Evolutionary conservation across 2,329 filamentous ascomycete species (phyloP), one percentile per base, ranked within the genome.

Genomic region (Cytospora paraplurivora): DNA sequence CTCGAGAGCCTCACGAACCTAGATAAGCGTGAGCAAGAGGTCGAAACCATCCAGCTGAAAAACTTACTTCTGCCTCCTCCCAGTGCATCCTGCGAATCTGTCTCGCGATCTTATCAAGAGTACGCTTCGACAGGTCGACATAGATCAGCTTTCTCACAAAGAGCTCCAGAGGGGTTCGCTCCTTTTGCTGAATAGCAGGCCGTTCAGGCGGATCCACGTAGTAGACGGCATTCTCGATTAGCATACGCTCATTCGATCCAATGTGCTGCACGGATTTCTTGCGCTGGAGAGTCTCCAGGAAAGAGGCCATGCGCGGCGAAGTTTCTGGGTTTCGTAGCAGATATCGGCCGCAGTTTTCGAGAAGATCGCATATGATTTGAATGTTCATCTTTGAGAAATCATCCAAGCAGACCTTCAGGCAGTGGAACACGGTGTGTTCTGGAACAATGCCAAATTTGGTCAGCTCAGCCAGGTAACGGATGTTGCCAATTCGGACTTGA

Each of bases 371-470:
- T 67, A 99, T 94, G 70, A 99, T 97, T 75, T 99, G 96, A 67
- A 99, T 97, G 72, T 99, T 99, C 91, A 97, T 97, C 66, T 94
- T 87, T 2, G 95, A 97, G 73, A 99, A 99, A 72, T 99, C 95
- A 71, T 99, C 95, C 34, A 99, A 79, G 69, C 94, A 96, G 74
- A 99, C 94, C 76, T 97, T 99, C 70, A 99, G 86, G 73, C 95
- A 99, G 73, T 99, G 95, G 73, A 99, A 99, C 60, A 99, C 96
- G 68, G 99, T 94, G 76, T 99, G 95, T 75, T 99, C 95, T 0
- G 96, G 95, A 10, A 99, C 95, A 37, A 97, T 92, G 37, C 95
- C 94, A 72, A 99, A 99, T 73, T 99, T 99, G 64, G 95, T 99
- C 72, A 99, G 79, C 76, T 99, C 95, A 8, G 95, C 93, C 57